A percentile compares a stretch with the other conserved stretches of the same genome.
phyloP scores from a whole-genome alignment of 208 protist genomes.

The Leishmania gerbilli region DNA sequence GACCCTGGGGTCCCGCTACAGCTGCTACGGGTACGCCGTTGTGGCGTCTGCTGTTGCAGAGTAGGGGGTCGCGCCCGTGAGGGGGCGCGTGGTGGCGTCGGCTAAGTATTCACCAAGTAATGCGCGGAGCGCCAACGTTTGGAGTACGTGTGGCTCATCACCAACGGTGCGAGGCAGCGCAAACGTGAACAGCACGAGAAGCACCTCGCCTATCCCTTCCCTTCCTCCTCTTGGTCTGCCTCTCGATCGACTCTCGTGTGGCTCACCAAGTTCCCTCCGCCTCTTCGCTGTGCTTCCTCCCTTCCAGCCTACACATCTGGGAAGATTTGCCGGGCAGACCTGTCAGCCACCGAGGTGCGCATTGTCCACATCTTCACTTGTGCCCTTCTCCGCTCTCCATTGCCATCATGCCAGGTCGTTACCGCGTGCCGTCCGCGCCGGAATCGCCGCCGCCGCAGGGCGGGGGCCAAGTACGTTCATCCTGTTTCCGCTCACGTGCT shows the following conservation, averaged over 20 bases:
- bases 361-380: not conserved
- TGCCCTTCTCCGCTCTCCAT: not conserved
- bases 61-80: not conserved
- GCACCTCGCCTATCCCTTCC: not conserved
- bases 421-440: not conserved
- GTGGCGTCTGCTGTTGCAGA: conserved; percentile 5
- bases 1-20: conserved; percentile 61
- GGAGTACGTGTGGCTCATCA: not conserved
- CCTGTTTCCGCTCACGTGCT: conserved; percentile 28
- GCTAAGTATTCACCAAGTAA: not conserved
- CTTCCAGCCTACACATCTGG: not conserved
- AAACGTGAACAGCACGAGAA: too few species aligned
- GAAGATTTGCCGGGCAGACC: not conserved
- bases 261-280: not conserved
- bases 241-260: not conserved
- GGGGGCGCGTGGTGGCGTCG: not conserved
- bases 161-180: too few species aligned
- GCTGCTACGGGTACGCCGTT: conserved; percentile 42
- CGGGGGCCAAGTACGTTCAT: conserved; percentile 22
- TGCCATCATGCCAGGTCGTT: conserved; percentile 4
- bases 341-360: not conserved
- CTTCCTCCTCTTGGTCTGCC: not conserved
- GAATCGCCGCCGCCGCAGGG: not conserved
- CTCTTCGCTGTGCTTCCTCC: not conserved
- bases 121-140: too few species aligned